These are phyloP conservation scores for Naganishia liquefaciens DNA, from an alignment of 1,284 basidiomycete genomes.

Conservation along the genomic window DNA sequence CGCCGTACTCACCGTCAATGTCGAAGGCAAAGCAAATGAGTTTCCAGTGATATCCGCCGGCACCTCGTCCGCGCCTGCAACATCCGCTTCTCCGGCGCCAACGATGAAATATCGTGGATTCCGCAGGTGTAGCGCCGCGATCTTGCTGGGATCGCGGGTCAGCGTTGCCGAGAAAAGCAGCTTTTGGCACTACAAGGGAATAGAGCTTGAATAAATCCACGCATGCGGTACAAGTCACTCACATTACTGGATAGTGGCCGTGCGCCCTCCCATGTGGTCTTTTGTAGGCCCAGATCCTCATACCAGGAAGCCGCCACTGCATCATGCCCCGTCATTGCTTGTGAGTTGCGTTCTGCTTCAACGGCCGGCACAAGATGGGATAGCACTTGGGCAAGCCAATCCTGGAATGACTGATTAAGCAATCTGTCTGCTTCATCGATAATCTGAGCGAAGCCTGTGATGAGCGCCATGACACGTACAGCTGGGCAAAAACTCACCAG, in stretches of 20 bases:
- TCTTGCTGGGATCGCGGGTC: conserved; percentile 88
- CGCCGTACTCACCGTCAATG: conserved; percentile 62
- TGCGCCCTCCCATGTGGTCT: conserved; percentile 33
- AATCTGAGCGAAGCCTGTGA: conserved; percentile 61
- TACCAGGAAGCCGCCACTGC: conserved; percentile 55
- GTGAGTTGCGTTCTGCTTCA: conserved; percentile 5
- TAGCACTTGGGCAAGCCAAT: conserved; percentile 83
- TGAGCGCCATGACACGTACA: neutral
- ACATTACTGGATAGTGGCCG: conserved; percentile 34
- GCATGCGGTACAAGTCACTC: neutral
- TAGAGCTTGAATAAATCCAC: neutral
- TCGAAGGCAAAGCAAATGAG: conserved; percentile 77
- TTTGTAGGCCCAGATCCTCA: conserved; percentile 40
- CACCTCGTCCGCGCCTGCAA: conserved; percentile 39
- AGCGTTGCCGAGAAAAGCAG: conserved; percentile 95
- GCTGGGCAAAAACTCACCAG: conserved; percentile 59
- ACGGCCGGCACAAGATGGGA: conserved; percentile 63
- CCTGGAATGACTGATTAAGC: conserved; percentile 91
- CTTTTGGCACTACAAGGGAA: conserved; percentile 76
- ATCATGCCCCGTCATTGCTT: conserved; percentile 50
- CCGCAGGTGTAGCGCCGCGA: conserved; percentile 75
- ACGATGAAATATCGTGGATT: conserved; percentile 89
- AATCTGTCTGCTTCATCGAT: conserved; percentile 97
- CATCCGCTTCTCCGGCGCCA: conserved; percentile 53
- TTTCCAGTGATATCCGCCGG: conserved; percentile 63